These are phyloP conservation scores for Wilcoxina mikolae DNA, from an alignment of 495 filamentous ascomycete species.

Conservation along the genomic window DNA sequence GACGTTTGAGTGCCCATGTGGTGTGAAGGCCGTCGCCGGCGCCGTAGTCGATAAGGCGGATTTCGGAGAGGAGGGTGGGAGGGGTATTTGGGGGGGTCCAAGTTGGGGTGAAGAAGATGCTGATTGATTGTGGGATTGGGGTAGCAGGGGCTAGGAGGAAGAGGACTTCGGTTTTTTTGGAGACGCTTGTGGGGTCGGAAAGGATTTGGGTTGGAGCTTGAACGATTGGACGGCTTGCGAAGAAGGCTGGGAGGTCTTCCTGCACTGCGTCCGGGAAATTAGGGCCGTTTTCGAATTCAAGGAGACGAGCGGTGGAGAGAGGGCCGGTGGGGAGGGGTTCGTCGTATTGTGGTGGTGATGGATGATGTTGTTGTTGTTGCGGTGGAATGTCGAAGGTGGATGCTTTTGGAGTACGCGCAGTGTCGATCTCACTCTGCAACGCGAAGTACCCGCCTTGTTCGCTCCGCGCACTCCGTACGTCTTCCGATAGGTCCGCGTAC, in stretches of 20 bases:
- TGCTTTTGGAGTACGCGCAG: conserved; percentile 10
- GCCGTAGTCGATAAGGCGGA: conserved; percentile 5
- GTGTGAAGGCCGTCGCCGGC: conserved; percentile 14
- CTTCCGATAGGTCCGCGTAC: conserved; percentile 17
- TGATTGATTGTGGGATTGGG: conserved; percentile 13
- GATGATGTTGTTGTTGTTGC: background rate
- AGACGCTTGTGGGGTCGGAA: conserved; percentile 8
- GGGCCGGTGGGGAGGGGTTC: conserved; percentile 14
- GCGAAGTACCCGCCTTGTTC: conserved; percentile 27
- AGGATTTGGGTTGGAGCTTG: conserved; percentile 25
- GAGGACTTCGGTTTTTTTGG: conserved; percentile 12
- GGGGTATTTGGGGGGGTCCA: conserved; percentile 13
- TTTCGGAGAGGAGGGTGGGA: background rate
- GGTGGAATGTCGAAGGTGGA: background rate
- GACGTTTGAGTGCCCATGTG: conserved; percentile 22
- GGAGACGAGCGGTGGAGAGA: conserved; percentile 22
- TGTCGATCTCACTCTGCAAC: conserved; percentile 15
- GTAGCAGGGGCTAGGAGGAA: conserved; percentile 19
- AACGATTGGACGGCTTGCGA: conserved; percentile 24
- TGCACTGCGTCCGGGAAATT: conserved; percentile 18
- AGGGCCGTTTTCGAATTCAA: conserved; percentile 25
- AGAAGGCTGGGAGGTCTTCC: conserved; percentile 22
- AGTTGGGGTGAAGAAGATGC: conserved; percentile 20
- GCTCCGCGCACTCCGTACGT: conserved; percentile 20
- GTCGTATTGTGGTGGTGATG: background rate